Base-by-base conservation (phyloP, 192 early-diverging fungal genomes). In the Linderina pennispora region DNA sequence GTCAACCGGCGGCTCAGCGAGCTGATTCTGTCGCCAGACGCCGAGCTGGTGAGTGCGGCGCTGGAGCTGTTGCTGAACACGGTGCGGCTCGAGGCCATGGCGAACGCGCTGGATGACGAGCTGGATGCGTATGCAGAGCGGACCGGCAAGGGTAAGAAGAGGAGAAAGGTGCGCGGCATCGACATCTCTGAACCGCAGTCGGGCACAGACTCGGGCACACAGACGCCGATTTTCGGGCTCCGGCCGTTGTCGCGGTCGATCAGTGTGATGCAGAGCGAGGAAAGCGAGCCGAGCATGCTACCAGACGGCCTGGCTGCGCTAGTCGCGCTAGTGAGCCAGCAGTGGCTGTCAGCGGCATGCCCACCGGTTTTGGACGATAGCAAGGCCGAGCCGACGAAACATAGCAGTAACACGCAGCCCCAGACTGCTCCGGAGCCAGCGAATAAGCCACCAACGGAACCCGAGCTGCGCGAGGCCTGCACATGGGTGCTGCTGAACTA, bases 401-500 rank as follows among this genome's bases (percentile, higher is more conserved):
- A 40, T 5, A 40, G 38, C n/a, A 40, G 6, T 22, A 8, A 5
- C n/a, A 14, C 8, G 21, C 43, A 39, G 42, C n/a, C 23, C 4
- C 44, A 43, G 53, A 36, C 1, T 23, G 51, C 32, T 13, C 44
- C 36, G 31, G 38, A 31, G 21, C 41, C 43, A 0, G 32, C 58
- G 8, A 45, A 40, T 23, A 22, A 39, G 18, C 70, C 54, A 15
- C 70, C 70, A 10, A 66, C 70, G 4, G 70, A 74, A 46, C 63
- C 58, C 0, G 70, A 74, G 52, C 52, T 74, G 44, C 70, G 70
- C 17, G 70, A 74, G 43, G 70, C 70, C 8, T 74, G 70, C 16
- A 74, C 70, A 5, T 74, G 70, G 70, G 70, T 66, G 15, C 47
- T 74, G 21, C 54, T 74, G 9, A 74, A 74, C 58, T 74, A 74